Conservation (phyloP, 2,329 filamentous ascomycete genomes). For the Epichloe amarillans region DNA sequence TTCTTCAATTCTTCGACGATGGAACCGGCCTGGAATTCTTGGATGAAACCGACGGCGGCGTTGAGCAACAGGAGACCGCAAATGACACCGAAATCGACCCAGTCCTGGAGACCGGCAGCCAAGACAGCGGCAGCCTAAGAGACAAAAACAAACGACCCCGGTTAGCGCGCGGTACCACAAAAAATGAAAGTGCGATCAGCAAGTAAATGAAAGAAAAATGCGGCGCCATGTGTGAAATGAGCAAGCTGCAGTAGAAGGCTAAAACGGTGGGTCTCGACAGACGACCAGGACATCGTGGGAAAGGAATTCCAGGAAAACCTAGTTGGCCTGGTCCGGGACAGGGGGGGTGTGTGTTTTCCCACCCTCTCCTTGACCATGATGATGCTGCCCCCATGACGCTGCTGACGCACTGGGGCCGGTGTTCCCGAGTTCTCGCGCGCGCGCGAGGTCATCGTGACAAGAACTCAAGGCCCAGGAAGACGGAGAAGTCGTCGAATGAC, state of each 20-base stretch:
- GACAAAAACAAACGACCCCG: neutral
- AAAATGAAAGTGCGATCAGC: neutral
- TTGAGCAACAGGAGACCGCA: constrained; percentile 73
- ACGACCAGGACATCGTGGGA: neutral
- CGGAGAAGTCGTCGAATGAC: neutral
- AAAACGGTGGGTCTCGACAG: neutral
- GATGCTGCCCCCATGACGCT: too few relatives aligned
- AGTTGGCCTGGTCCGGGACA: too few relatives aligned
- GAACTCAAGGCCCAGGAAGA: neutral
- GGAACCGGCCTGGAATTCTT: constrained; percentile 80
- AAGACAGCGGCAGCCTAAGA: constrained; percentile 58
- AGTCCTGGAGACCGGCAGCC: constrained; percentile 72
- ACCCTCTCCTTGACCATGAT: too few relatives aligned
- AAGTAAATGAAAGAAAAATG: neutral
- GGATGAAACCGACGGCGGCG: constrained; percentile 72
- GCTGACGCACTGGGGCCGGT: neutral
- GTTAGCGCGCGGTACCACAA: constrained; percentile 13
- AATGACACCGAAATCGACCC: constrained; percentile 91
- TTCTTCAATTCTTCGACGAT: constrained; percentile 89
- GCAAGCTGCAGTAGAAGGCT: neutral
- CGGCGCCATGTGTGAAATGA: neutral
- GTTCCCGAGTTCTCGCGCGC: neutral
- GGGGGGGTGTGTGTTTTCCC: too few relatives aligned
- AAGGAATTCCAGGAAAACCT: neutral
- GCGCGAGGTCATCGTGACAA: neutral